Percentiles rank a stretch among this genome's conserved stretches.
These are phyloP conservation scores for Fusarium musae DNA, from an alignment of 2,329 filamentous ascomycete species.

Conservation along the genomic window DNA sequence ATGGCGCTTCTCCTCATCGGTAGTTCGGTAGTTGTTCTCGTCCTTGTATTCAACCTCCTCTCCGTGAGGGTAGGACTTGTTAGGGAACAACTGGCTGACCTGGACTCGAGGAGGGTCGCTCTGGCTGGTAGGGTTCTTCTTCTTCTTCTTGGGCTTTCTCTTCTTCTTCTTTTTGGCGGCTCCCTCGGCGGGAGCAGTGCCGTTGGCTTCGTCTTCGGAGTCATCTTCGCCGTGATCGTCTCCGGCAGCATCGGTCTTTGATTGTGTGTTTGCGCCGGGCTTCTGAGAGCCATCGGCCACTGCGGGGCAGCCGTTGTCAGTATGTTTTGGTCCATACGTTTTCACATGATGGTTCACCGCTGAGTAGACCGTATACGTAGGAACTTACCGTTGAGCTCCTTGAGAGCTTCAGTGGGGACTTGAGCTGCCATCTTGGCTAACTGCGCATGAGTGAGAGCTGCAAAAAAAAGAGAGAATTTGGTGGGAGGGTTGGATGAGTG, in stretches of 20 bases:
- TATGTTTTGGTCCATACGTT: not conserved
- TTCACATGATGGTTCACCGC: not conserved
- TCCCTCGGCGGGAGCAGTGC: constrained; percentile 53
- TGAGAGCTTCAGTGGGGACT: constrained; percentile 56
- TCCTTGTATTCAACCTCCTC: constrained; percentile 81
- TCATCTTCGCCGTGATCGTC: constrained; percentile 62
- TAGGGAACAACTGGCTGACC: constrained; percentile 78
- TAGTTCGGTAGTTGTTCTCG: constrained; percentile 82
- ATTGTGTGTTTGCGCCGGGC: constrained; percentile 55
- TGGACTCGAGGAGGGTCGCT: constrained; percentile 78
- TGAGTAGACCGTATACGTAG: not conserved
- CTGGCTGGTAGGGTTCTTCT: constrained; percentile 79
- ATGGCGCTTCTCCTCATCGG: constrained; percentile 84
- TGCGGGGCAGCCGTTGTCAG: constrained; percentile 40
- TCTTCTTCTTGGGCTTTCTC: constrained; percentile 88
- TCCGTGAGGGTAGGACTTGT: constrained; percentile 77
- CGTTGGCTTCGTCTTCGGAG: constrained; percentile 62
- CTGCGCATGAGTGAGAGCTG: constrained; percentile 26
- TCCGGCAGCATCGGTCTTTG: constrained; percentile 52
- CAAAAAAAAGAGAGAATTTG: constrained; percentile 36
- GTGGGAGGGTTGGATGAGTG: constrained; percentile 34
- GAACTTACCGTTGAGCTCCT: constrained; percentile 55
- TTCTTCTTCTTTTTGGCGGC: constrained; percentile 65
- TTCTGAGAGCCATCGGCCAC: constrained; percentile 54
- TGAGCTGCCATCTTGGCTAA: constrained; percentile 56